Conservation (phyloP, 1,284 basidiomycete genomes). For the Tilletia setariae region DNA sequence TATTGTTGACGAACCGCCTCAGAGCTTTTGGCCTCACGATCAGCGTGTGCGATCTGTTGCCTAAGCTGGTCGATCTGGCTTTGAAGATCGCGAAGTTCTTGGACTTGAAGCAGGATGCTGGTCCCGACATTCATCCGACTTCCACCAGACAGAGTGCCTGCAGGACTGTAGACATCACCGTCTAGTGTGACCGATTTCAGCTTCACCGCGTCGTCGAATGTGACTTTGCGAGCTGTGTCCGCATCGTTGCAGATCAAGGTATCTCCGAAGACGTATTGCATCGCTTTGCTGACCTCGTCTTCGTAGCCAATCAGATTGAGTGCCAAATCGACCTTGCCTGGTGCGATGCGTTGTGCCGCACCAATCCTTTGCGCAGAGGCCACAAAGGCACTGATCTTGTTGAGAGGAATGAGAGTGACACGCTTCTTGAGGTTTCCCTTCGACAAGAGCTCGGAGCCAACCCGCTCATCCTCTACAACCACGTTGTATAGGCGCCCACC, state of each 20-base stretch:
- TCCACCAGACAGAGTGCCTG: slow-evolving; percentile 88
- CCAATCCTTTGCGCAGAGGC: slow-evolving; percentile 72
- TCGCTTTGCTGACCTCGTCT: slow-evolving; percentile 79
- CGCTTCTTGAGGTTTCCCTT: slow-evolving; percentile 81
- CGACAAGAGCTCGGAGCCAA: slow-evolving; percentile 79
- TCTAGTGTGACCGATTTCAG: slow-evolving; percentile 86
- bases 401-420: slow-evolving; percentile 89
- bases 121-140: slow-evolving; percentile 70
- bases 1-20: slow-evolving; percentile 58
- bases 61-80: slow-evolving; percentile 62
- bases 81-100: slow-evolving; percentile 70
- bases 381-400: slow-evolving; percentile 75
- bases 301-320: slow-evolving; percentile 81
- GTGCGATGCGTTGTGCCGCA: slow-evolving; percentile 72
- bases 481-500: slow-evolving; percentile 85
- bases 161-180: slow-evolving; percentile 95
- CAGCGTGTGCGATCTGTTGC: slow-evolving; percentile 63
- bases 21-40: slow-evolving; percentile 40
- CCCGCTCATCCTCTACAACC: slow-evolving; percentile 83
- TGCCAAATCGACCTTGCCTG: slow-evolving; percentile 78
- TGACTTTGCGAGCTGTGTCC: slow-evolving; percentile 80
- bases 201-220: slow-evolving; percentile 72
- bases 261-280: slow-evolving; percentile 90
- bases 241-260: slow-evolving; percentile 89
- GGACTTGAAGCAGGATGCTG: slow-evolving; percentile 78